phyloP scores from a whole-genome alignment of 2,329 filamentous ascomycete genomes.

The Mycosphaerella sp. region DNA sequence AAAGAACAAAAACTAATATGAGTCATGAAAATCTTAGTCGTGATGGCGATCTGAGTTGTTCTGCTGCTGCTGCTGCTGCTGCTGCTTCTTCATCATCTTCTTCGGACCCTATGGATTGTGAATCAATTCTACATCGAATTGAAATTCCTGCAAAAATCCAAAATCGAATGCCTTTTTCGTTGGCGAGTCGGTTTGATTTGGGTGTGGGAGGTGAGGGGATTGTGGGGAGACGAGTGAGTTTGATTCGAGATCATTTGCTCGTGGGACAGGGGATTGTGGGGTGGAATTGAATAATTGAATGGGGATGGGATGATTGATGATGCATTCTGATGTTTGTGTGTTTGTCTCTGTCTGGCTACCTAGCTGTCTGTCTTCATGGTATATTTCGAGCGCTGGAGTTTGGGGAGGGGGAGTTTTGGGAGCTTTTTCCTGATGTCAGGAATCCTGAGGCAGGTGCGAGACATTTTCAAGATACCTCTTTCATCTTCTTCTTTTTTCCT shows the following conservation, averaged over 20 bases:
- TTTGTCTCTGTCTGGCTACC: neutral
- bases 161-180: conserved; percentile 12
- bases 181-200: conserved; percentile 22
- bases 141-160: conserved; percentile 6
- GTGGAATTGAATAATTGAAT: conserved; percentile 21
- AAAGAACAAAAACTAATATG: too few species aligned
- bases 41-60: conserved; percentile 22
- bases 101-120: neutral
- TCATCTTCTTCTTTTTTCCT: neutral
- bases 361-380: too few species aligned
- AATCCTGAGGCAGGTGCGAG: too few species aligned
- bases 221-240: conserved; percentile 24
- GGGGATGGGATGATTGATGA: neutral
- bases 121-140: conserved; percentile 19
- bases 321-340: too few species aligned
- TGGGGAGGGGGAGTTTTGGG: neutral
- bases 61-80: too few species aligned
- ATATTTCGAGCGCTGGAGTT: neutral
- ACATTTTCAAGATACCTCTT: neutral
- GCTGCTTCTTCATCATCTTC: too few species aligned
- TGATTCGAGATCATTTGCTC: conserved; percentile 18
- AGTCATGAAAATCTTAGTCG: neutral
- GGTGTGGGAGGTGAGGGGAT: conserved; percentile 27
- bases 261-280: conserved; percentile 27
- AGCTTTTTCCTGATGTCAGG: too few species aligned